These are phyloP conservation scores for Actinomucor elegans DNA, from an alignment of 371 early-diverging fungal species.

Conservation along the genomic window DNA sequence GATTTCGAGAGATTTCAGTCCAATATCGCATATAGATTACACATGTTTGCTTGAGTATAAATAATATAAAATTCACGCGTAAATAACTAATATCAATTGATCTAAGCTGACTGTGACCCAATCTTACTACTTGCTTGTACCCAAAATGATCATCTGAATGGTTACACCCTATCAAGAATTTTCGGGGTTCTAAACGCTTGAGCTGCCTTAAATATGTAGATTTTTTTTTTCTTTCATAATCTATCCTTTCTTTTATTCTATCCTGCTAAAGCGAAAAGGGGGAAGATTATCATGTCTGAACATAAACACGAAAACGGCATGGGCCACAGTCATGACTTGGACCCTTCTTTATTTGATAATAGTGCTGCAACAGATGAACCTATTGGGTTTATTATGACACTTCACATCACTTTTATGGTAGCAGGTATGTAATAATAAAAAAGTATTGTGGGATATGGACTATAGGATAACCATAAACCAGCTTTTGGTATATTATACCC, in stretches of 20 bases:
- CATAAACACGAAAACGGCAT: constrained; percentile 25
- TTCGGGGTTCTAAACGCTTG: too few relatives aligned
- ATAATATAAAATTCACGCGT: too few relatives aligned
- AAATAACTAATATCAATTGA: too few relatives aligned
- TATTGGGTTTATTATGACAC: constrained; percentile 43
- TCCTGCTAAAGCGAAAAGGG: neutral
- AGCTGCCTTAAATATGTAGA: neutral
- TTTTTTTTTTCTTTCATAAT: neutral
- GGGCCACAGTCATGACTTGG: constrained; percentile 45
- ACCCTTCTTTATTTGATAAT: constrained; percentile 33
- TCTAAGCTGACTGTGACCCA: too few relatives aligned
- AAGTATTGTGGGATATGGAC: neutral
- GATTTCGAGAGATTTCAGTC: too few relatives aligned
- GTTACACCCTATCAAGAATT: too few relatives aligned
- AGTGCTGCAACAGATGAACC: constrained; percentile 50
- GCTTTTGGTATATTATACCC: constrained; percentile 50
- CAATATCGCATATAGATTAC: too few relatives aligned
- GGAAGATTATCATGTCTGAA: constrained; percentile 22
- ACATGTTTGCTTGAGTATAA: too few relatives aligned
- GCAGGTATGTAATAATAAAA: constrained; percentile 25
- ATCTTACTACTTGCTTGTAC: too few relatives aligned
- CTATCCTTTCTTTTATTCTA: neutral
- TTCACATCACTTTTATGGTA: constrained; percentile 48
- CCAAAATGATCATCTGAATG: too few relatives aligned
- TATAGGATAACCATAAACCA: constrained; percentile 5